Conservation (phyloP, 2,329 filamentous ascomycete genomes). For the Talaromyces sp. region DNA sequence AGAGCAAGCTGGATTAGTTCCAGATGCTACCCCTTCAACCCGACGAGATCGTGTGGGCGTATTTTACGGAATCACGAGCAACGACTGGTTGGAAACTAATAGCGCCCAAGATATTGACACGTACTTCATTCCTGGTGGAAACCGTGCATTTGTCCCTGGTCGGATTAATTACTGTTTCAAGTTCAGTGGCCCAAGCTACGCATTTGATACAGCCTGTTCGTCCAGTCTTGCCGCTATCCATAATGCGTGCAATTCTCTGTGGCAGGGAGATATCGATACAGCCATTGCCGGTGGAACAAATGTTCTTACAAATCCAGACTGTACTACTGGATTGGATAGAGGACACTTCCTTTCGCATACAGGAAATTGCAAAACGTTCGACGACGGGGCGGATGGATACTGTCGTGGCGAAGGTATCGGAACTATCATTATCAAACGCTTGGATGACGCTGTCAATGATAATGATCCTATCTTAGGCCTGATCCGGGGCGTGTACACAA, state of each 20-base stretch:
- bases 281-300: slow-evolving; percentile 9
- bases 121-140: slow-evolving; percentile 60
- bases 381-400: slow-evolving; percentile 21
- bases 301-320: slow-evolving; percentile 8
- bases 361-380: slow-evolving; percentile 19
- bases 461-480: slow-evolving; percentile 23
- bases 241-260: slow-evolving; percentile 1
- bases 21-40: slow-evolving; percentile 63
- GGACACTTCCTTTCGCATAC: slow-evolving; percentile 4
- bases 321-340: neutral
- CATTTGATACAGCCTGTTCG: slow-evolving; percentile 10
- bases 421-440: slow-evolving; percentile 22
- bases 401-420: slow-evolving; percentile 23
- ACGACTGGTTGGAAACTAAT: slow-evolving; percentile 63
- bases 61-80: slow-evolving; percentile 68
- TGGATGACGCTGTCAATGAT: slow-evolving; percentile 21
- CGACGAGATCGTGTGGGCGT: slow-evolving; percentile 61
- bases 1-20: slow-evolving; percentile 72
- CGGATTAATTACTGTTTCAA: slow-evolving; percentile 29
- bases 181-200: slow-evolving; percentile 9
- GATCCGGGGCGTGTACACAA: slow-evolving; percentile 30
- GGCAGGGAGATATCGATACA: slow-evolving; percentile 7
- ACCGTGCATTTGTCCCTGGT: slow-evolving; percentile 56
- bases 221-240: slow-evolving; percentile 7
- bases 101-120: slow-evolving; percentile 64